These are phyloP conservation scores for Lachnellula suecica DNA, from an alignment of 2,329 filamentous ascomycete species.

Conservation along the genomic window DNA sequence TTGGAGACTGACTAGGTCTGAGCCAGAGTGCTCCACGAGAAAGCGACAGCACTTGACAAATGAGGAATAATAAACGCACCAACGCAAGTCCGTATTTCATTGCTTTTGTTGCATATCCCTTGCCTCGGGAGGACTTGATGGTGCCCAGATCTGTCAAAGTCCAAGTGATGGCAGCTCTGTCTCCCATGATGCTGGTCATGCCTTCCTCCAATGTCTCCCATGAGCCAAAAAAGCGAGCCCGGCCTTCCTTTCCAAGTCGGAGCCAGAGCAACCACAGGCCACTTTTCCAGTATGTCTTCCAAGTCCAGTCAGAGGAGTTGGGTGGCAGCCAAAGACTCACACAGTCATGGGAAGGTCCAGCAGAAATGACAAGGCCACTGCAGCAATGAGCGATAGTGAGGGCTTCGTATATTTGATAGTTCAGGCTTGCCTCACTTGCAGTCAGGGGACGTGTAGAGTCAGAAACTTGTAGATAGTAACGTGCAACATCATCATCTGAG, in stretches of 20 bases:
- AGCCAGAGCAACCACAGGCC: neutral
- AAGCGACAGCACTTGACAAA: neutral
- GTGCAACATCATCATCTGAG: neutral
- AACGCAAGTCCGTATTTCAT: neutral
- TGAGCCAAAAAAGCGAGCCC: neutral
- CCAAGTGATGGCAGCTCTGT: neutral
- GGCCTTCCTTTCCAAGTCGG: neutral
- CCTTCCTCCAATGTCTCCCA: neutral
- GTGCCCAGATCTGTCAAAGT: neutral
- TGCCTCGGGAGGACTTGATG: neutral
- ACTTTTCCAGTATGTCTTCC: neutral
- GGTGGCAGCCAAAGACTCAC: neutral
- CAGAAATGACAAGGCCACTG: neutral
- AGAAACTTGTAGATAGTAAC: neutral
- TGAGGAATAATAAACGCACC: neutral
- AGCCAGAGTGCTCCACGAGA: neutral
- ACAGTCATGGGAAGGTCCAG: neutral
- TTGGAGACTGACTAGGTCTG: neutral
- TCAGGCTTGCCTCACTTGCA: neutral
- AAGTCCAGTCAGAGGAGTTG: neutral
- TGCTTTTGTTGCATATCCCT: neutral
- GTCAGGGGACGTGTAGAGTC: neutral
- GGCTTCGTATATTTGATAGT: neutral
- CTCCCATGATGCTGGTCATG: neutral
- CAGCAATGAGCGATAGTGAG: neutral